Percentiles rank a stretch among this genome's conserved stretches.
Conservation (phyloP, 805 yeast genomes). For the Ogataea polymorpha region DNA sequence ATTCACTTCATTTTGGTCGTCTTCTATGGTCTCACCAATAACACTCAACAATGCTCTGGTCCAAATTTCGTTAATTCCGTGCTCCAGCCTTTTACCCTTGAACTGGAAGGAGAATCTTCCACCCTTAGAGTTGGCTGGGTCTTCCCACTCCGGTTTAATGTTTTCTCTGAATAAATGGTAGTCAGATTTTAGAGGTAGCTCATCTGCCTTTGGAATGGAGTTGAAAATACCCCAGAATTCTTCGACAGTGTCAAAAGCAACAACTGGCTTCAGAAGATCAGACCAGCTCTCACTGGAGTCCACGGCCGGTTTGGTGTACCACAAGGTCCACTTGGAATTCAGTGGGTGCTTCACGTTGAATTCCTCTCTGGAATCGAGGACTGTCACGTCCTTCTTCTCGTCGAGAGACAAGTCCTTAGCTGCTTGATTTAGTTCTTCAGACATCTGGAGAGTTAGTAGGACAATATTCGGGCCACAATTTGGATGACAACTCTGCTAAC, state of each 20-base stretch:
- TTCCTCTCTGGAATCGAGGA: slow-evolving; percentile 57
- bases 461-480: background rate
- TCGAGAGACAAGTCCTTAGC: slow-evolving; percentile 35
- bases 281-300: slow-evolving; percentile 83
- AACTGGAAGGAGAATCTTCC: slow-evolving; percentile 91
- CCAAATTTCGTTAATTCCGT: slow-evolving; percentile 83
- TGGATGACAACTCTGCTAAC: too few species aligned
- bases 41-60: slow-evolving; percentile 81
- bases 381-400: slow-evolving; percentile 41
- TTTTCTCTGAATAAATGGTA: slow-evolving; percentile 93
- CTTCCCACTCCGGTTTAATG: slow-evolving; percentile 99
- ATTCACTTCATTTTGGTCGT: slow-evolving; percentile 79
- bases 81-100: slow-evolving; percentile 49
- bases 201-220: slow-evolving; percentile 87
- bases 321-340: slow-evolving; percentile 87
- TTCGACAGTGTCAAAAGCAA: slow-evolving; percentile 90
- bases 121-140: slow-evolving; percentile 77
- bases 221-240: slow-evolving; percentile 98
- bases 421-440: slow-evolving; percentile 34
- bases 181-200: slow-evolving; percentile 88
- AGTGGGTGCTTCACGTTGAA: slow-evolving; percentile 85
- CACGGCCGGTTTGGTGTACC: slow-evolving; percentile 94
- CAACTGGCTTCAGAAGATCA: slow-evolving; percentile 88
- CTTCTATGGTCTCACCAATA: slow-evolving; percentile 92
- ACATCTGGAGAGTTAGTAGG: slow-evolving; percentile 23